A percentile compares a stretch with the other conserved stretches of the same genome.
These are phyloP conservation scores for Penicillium subrubescens DNA, from an alignment of 495 filamentous ascomycete species.

Conservation along the genomic window DNA sequence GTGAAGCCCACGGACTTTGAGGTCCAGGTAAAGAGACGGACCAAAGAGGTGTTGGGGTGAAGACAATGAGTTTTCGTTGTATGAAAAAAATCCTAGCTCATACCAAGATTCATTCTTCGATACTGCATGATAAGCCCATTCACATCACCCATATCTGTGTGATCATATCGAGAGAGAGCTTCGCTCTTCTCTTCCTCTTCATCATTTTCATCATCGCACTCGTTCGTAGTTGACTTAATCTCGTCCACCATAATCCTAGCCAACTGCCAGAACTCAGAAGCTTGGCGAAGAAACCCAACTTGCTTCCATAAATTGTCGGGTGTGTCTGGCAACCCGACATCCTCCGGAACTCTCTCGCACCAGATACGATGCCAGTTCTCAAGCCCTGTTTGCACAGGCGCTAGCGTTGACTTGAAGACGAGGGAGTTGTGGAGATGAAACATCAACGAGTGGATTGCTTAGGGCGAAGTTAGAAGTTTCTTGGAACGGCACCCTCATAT, in stretches of 20 bases:
- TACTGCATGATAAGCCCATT: conserved; percentile 37
- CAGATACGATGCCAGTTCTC: conserved; percentile 34
- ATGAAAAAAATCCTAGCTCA: neutral
- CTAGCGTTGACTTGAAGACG: conserved; percentile 30
- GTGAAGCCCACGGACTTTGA: conserved; percentile 46
- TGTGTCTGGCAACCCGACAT: conserved; percentile 21
- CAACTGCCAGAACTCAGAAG: conserved; percentile 35
- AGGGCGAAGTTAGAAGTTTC: neutral
- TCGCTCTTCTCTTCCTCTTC: neutral
- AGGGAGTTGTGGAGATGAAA: conserved; percentile 35
- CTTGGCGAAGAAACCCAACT: conserved; percentile 29
- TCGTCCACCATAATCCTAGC: conserved; percentile 27
- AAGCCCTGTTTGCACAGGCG: conserved; percentile 29
- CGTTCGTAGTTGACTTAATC: conserved; percentile 14
- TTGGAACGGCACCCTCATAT: neutral
- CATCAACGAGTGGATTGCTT: conserved; percentile 33
- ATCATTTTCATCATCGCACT: conserved; percentile 2
- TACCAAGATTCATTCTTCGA: conserved; percentile 27
- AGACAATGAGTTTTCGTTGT: neutral
- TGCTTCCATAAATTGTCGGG: conserved; percentile 31
- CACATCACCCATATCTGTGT: conserved; percentile 35
- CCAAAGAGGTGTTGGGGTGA: neutral
- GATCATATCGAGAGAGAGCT: conserved; percentile 23
- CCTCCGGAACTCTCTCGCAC: conserved; percentile 27
- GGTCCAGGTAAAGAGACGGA: conserved; percentile 20